These are phyloP conservation scores for Vicia sativa DNA, from an alignment of 306 rosid species.

Conservation along the genomic window DNA sequence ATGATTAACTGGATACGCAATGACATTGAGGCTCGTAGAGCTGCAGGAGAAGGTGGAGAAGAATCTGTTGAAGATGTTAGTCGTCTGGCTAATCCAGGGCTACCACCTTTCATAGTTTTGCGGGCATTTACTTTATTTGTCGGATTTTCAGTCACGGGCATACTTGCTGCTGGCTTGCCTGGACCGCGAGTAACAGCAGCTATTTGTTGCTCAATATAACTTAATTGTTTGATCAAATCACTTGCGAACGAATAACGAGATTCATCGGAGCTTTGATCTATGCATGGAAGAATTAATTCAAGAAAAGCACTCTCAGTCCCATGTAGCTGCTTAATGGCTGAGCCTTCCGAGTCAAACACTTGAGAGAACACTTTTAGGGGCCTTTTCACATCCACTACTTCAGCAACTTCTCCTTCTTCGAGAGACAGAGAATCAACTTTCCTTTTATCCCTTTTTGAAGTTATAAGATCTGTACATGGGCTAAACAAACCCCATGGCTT, in stretches of 20 bases:
- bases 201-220: slow-evolving; percentile 73
- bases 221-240: slow-evolving; percentile 86
- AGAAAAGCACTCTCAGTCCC: slow-evolving; percentile 81
- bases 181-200: slow-evolving; percentile 64
- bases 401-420: slow-evolving; percentile 94
- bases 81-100: slow-evolving; percentile 85
- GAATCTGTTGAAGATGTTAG: slow-evolving; percentile 60
- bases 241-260: slow-evolving; percentile 82
- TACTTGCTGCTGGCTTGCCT: slow-evolving; percentile 62
- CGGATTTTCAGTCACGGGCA: slow-evolving; percentile 72
- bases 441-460: slow-evolving; percentile 56
- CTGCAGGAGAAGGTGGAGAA: slow-evolving; percentile 71
- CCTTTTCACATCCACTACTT: slow-evolving; percentile 58
- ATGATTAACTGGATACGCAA: slow-evolving; percentile 79
- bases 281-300: slow-evolving; percentile 85
- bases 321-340: slow-evolving; percentile 54
- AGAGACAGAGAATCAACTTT: slow-evolving; percentile 62
- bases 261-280: slow-evolving; percentile 90
- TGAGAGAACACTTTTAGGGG: slow-evolving; percentile 54
- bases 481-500: slow-evolving; percentile 89
- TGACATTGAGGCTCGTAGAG: slow-evolving; percentile 78
- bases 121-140: slow-evolving; percentile 71
- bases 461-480: slow-evolving; percentile 50
- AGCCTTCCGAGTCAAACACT: slow-evolving; percentile 52
- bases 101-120: slow-evolving; percentile 69